These are phyloP conservation scores for Apostasia shenzhenica DNA, from an alignment of 106 monocot genomes.

Conservation along the genomic window DNA sequence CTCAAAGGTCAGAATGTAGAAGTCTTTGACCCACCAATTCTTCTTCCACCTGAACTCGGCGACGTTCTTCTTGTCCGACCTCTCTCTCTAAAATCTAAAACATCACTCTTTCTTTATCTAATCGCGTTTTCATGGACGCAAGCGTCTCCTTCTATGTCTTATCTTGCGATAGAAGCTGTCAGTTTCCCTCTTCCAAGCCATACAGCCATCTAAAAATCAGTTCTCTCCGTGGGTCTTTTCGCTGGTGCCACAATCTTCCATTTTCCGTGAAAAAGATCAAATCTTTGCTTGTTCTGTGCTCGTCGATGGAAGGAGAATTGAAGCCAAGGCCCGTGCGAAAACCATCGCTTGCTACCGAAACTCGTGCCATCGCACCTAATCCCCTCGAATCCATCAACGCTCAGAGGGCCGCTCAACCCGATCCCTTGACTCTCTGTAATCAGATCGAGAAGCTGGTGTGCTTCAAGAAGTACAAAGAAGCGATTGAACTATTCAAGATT, in stretches of 20 bases:
- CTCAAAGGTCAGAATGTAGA: no score
- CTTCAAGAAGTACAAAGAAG: slow-evolving; percentile 49
- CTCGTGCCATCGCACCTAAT: background rate
- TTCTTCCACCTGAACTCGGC: no score
- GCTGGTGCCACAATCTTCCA: background rate
- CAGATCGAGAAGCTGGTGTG: slow-evolving; percentile 59
- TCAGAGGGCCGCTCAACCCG: background rate
- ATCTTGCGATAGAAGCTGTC: background rate
- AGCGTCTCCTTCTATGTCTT: slow-evolving; percentile 7
- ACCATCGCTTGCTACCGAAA: slow-evolving; percentile 2
- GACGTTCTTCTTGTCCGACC: no score
- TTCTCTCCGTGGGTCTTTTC: slow-evolving; percentile 7
- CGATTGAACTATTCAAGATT: slow-evolving; percentile 77
- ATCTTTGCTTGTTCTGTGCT: slow-evolving; percentile 21
- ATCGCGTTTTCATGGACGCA: slow-evolving; percentile 8
- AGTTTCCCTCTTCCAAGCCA: background rate
- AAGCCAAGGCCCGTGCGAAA: slow-evolving; percentile 33
- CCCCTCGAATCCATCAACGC: background rate
- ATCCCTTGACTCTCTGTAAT: slow-evolving; percentile 16
- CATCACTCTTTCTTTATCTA: no score
- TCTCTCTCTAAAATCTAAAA: no score
- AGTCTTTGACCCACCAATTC: no score
- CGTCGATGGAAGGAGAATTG: slow-evolving; percentile 23
- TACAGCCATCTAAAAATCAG: slow-evolving; percentile 5
- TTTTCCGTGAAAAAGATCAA: slow-evolving; percentile 3